Evolutionary conservation across 75 land plant species (phyloP).

Genomic region (Sequoiadendron giganteum): DNA sequence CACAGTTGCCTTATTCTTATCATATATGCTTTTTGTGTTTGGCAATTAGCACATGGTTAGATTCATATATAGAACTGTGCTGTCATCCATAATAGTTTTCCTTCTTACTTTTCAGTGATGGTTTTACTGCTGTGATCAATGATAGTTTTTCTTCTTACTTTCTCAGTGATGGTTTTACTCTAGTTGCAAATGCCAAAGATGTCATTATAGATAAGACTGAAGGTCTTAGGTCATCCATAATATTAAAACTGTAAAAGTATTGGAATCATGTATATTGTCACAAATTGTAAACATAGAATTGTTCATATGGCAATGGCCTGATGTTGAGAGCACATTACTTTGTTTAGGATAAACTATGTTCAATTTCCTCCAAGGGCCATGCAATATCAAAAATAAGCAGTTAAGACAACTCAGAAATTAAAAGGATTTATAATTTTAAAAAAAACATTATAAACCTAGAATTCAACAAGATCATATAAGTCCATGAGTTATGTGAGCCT

Average conservation of each 20-base stretch:
- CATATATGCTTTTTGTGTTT: neutral
- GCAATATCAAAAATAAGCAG: too few species aligned
- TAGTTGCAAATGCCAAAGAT: neutral
- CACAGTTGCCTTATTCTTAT: neutral
- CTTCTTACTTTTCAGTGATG: too few species aligned
- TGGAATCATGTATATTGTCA: neutral
- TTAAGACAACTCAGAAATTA: too few species aligned
- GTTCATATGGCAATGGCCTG: too few species aligned
- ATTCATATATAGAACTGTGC: neutral
- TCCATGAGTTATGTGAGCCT: neutral
- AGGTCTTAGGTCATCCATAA: neutral
- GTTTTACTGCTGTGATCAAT: too few species aligned
- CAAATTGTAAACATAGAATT: neutral
- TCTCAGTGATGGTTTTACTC: neutral
- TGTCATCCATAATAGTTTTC: neutral
- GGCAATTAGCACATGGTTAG: neutral
- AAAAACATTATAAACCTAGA: neutral
- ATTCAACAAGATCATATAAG: neutral
- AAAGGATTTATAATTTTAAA: too few species aligned
- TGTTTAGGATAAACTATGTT: too few species aligned
- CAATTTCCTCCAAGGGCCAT: too few species aligned
- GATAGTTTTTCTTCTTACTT: too few species aligned
- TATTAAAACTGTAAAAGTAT: neutral
- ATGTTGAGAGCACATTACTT: too few species aligned
- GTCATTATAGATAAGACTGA: neutral